Conservation (phyloP, 106 monocot species). For the Acorus gramineus region DNA sequence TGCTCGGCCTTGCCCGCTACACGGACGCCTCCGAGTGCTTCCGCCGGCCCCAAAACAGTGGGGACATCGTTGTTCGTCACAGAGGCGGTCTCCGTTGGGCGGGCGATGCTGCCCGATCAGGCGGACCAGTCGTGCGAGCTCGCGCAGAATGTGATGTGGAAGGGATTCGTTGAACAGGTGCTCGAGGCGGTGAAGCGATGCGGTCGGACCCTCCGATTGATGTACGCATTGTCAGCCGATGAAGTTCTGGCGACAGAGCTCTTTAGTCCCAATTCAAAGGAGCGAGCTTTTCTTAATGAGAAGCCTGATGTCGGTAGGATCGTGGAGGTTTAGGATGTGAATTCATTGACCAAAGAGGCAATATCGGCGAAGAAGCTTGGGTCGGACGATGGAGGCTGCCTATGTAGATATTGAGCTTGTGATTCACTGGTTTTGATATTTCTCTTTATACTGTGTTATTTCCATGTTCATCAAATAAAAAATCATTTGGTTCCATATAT, state of each 20-base stretch:
- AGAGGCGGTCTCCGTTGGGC: slow-evolving; percentile 53
- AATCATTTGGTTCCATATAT: no score
- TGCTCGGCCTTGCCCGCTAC: slow-evolving; percentile 56
- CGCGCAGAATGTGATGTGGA: slow-evolving; percentile 76
- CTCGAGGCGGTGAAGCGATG: slow-evolving; percentile 37
- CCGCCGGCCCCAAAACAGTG: slow-evolving; percentile 14
- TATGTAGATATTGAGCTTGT: no score
- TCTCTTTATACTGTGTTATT: no score
- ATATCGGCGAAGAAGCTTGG: slow-evolving; percentile 33
- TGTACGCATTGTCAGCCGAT: slow-evolving; percentile 54
- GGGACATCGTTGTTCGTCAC: slow-evolving; percentile 61
- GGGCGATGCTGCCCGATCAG: slow-evolving; percentile 48
- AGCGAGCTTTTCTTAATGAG: not conserved
- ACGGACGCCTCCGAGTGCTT: slow-evolving; percentile 44
- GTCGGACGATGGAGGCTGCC: slow-evolving; percentile 6
- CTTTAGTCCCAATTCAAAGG: slow-evolving; percentile 30
- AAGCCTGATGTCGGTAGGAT: slow-evolving; percentile 38
- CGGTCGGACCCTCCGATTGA: slow-evolving; percentile 24
- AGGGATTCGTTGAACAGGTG: slow-evolving; percentile 66
- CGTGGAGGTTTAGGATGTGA: slow-evolving; percentile 68
- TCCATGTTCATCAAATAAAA: no score
- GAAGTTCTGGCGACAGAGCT: slow-evolving; percentile 46
- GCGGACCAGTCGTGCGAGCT: slow-evolving; percentile 2
- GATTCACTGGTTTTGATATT: no score
- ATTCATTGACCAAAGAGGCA: slow-evolving; percentile 58